Conservation (phyloP, 2,329 filamentous ascomycete genomes). For the Apiospora arundinis region DNA sequence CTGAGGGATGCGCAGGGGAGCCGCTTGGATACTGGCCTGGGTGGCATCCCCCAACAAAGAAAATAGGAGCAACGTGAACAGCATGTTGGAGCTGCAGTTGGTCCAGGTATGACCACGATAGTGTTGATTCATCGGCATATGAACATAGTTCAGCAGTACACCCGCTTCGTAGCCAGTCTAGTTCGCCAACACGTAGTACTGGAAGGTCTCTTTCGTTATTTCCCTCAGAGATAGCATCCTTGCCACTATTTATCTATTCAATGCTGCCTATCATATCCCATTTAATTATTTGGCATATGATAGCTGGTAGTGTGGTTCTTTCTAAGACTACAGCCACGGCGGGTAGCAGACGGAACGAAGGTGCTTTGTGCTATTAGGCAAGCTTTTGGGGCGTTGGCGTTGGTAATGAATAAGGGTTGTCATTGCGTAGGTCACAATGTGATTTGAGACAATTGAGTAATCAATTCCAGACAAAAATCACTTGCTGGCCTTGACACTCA, state of each 20-base stretch:
- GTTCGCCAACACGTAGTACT: not conserved
- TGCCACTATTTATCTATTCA: not conserved
- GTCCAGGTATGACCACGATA: not conserved
- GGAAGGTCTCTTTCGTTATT: not conserved
- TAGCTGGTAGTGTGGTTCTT: not conserved
- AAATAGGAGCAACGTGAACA: too few relatives aligned
- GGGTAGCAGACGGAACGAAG: not conserved
- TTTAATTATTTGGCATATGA: not conserved
- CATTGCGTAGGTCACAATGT: not conserved
- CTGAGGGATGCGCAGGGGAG: conserved; percentile 84
- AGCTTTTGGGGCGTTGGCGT: not conserved
- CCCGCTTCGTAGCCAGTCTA: not conserved
- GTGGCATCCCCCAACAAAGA: not conserved
- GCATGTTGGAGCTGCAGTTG: not conserved
- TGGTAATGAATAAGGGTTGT: not conserved
- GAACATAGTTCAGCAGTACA: not conserved
- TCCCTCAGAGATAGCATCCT: not conserved
- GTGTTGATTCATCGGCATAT: not conserved
- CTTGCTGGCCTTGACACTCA: too few relatives aligned
- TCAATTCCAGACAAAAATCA: too few relatives aligned
- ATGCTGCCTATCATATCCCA: not conserved
- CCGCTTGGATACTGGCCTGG: conserved; percentile 69
- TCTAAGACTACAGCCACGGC: not conserved
- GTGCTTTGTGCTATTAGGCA: not conserved
- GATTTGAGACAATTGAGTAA: too few relatives aligned